These are phyloP conservation scores for Forsythia viridissima DNA, from an alignment of 257 asterid species.

Conservation along the genomic window DNA sequence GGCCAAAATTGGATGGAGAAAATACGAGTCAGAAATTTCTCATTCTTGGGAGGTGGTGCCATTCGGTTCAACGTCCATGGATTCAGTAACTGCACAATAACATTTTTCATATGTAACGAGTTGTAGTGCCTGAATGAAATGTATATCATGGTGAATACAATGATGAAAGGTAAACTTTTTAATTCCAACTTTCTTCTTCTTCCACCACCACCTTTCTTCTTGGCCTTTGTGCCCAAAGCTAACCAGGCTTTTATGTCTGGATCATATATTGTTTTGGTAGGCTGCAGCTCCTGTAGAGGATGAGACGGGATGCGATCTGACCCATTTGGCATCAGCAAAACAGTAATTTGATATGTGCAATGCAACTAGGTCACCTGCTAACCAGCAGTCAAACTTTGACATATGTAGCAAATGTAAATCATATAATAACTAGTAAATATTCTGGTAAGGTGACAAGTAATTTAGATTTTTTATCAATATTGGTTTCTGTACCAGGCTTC, in stretches of 20 bases:
- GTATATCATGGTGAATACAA: background rate
- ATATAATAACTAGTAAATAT: background rate
- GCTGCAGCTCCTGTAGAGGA: conserved; percentile 56
- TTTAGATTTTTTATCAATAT: background rate
- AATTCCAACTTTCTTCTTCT: conserved; percentile 67
- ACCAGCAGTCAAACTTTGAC: conserved; percentile 1
- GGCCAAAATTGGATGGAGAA: conserved; percentile 37
- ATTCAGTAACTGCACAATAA: conserved; percentile 53
- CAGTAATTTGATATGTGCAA: conserved; percentile 86
- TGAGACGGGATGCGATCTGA: conserved; percentile 83
- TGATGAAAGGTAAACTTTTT: background rate
- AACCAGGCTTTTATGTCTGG: conserved; percentile 47
- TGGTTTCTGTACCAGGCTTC: conserved; percentile 65
- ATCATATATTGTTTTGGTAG: conserved; percentile 38
- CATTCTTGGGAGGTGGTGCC: conserved; percentile 33
- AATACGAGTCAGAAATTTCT: conserved; percentile 24
- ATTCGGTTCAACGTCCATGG: conserved; percentile 38
- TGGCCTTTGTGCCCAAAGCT: conserved; percentile 64
- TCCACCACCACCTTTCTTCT: conserved; percentile 92
- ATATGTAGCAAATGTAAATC: background rate
- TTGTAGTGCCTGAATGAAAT: background rate
- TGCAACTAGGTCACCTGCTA: conserved; percentile 87
- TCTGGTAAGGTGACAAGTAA: background rate
- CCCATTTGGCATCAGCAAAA: conserved; percentile 90
- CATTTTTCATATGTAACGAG: background rate